phyloP scores from a whole-genome alignment of 768 basidiomycete species.

The Boletales sp. region DNA sequence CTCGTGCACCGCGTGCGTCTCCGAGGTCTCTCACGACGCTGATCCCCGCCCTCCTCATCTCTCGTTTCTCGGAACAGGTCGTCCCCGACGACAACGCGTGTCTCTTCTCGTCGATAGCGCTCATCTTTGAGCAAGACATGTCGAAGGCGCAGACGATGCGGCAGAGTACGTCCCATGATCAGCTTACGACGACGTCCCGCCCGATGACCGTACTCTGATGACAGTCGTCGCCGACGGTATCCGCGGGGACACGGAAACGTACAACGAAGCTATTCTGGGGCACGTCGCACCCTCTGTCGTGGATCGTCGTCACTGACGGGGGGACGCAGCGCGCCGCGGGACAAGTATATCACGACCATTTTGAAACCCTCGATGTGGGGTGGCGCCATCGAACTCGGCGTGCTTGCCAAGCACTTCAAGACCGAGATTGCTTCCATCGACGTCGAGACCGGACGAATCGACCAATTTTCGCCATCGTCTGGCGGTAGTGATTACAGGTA shows the following conservation, averaged over 20 bases:
- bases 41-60: not conserved
- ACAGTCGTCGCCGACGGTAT: slow-evolving; percentile 86
- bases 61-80: slow-evolving; percentile 40
- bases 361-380: slow-evolving; percentile 83
- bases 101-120: slow-evolving; percentile 81
- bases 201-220: not conserved
- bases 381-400: slow-evolving; percentile 89
- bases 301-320: not conserved
- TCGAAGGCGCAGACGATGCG: slow-evolving; percentile 68
- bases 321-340: slow-evolving; percentile 44
- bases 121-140: slow-evolving; percentile 82
- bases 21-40: no score
- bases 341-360: slow-evolving; percentile 79
- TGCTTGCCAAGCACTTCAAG: slow-evolving; percentile 76
- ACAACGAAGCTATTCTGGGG: slow-evolving; percentile 87
- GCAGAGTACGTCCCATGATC: slow-evolving; percentile 45
- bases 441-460: slow-evolving; percentile 87
- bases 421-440: slow-evolving; percentile 90
- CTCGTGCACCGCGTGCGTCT: slow-evolving; percentile 65
- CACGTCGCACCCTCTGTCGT: slow-evolving; percentile 26
- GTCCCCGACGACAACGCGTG: slow-evolving; percentile 99
- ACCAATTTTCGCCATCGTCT: slow-evolving; percentile 59
- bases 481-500: slow-evolving; percentile 33
- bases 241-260: slow-evolving; percentile 61
- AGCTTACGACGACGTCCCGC: slow-evolving; percentile 2